These are phyloP conservation scores for Chytridiales sp. DNA, from an alignment of 371 early-diverging fungal species.

Conservation along the genomic window DNA sequence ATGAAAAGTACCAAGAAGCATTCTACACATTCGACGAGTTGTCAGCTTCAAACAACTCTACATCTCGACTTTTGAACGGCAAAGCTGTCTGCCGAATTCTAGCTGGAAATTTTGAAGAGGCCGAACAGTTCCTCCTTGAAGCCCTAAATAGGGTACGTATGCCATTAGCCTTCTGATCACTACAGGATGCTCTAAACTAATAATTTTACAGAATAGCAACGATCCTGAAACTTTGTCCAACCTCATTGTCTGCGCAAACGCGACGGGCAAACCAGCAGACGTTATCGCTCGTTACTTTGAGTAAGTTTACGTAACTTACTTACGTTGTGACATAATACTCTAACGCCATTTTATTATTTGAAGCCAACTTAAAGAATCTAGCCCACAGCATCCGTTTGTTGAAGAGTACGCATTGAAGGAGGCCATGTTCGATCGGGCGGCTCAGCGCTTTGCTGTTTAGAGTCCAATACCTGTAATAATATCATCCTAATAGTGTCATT, in stretches of 20 bases:
- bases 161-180: neutral
- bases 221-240: slow-evolving; percentile 89
- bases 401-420: slow-evolving; percentile 75
- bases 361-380: slow-evolving; percentile 76
- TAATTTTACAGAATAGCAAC: slow-evolving; percentile 57
- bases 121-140: slow-evolving; percentile 77
- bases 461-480: too few relatives aligned
- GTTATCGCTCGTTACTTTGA: slow-evolving; percentile 63
- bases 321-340: neutral
- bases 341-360: slow-evolving; percentile 7
- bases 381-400: slow-evolving; percentile 79
- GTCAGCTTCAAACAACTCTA: slow-evolving; percentile 68
- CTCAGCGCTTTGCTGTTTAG: slow-evolving; percentile 18
- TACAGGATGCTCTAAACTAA: neutral
- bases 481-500: too few relatives aligned
- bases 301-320: slow-evolving; percentile 40
- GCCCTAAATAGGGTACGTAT: slow-evolving; percentile 70
- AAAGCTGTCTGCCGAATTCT: slow-evolving; percentile 86
- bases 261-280: slow-evolving; percentile 70
- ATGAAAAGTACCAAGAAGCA: slow-evolving; percentile 78
- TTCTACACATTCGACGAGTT: slow-evolving; percentile 93
- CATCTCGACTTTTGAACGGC: slow-evolving; percentile 72
- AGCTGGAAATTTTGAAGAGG: slow-evolving; percentile 80
- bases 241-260: slow-evolving; percentile 68
- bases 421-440: slow-evolving; percentile 73